These are phyloP conservation scores for Euphorbia corollata DNA, from an alignment of 441 rosid genomes.

Conservation along the genomic window DNA sequence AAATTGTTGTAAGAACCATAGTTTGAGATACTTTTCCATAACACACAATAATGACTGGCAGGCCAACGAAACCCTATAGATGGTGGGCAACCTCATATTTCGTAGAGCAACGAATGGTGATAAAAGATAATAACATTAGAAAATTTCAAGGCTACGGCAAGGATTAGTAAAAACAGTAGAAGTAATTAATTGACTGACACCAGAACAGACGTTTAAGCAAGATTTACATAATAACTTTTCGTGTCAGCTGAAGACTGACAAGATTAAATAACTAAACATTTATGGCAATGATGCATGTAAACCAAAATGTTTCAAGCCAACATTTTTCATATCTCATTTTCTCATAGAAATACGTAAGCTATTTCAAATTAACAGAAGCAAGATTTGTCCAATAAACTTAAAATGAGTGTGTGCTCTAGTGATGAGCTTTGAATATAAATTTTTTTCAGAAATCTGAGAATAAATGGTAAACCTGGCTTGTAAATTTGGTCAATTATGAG, in stretches of 20 bases:
- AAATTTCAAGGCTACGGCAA: not conserved
- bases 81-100: not conserved
- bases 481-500: not conserved
- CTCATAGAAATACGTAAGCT: not conserved
- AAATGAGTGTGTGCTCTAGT: not conserved
- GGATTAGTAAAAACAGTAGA: not conserved
- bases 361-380: not conserved
- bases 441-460: not conserved
- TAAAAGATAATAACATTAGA: not conserved
- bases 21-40: not conserved
- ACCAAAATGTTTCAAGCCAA: not conserved
- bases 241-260: not conserved
- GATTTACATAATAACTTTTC: not conserved
- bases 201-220: not conserved
- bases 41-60: not conserved
- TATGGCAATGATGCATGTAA: not conserved
- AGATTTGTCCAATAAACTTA: conserved; percentile 1
- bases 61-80: not conserved
- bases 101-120: not conserved
- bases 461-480: conserved; percentile 1
- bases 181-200: not conserved
- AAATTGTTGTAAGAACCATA: not conserved
- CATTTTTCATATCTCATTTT: not conserved
- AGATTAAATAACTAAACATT: not conserved
- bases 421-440: not conserved